Evolutionary conservation across 495 filamentous ascomycete genomes (phyloP), one percentile per base, ranked within the genome.

Genomic region (Hapsidospora chrysogenum): DNA sequence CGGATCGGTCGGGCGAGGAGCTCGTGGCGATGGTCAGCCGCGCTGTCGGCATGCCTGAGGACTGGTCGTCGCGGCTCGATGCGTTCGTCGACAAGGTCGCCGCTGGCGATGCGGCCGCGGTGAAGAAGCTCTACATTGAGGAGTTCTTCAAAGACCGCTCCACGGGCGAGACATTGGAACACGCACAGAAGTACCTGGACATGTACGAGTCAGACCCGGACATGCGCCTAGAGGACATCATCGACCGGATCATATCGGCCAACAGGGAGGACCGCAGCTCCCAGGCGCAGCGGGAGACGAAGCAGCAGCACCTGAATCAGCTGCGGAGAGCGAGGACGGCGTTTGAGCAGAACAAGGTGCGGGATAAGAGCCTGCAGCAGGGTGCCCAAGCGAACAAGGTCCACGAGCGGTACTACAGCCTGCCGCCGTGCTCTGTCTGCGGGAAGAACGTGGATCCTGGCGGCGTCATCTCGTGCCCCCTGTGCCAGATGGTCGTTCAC

Each of bases 301-400:
- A 58, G 9, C 46, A 51, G 13, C 41, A 53, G 40, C 49, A 56
- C 17, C 46, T 64, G 2, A 51, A 59, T 21, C 55, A 63, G 23
- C 54, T 66, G 9, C 48, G 44, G 27, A 42, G 61, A 16, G 62
- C 55, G n/a, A 51, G 52, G 32, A 51, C 57, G 22, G 60, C 58
- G 6, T 51, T 61, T 33, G 57, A 60, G 35, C 20, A 23, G 8
- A 33, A 39, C 18, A 33, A 16, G 21, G 23, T 17, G 13, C 18
- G 27, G 29, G 36, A 27, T 31, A 31, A 23, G 17, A 30, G 16
- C 36, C 36, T 20, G 13, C 17, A 15, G n/a, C 33, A 36, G 17
- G 23, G 20, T 6, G 46, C 52, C 16, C 47, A 57, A 14, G 61
- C 58, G 42, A 36, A 46, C 11, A 52, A 47, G 38, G 56, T 48